These are phyloP conservation scores for Oleoguttula mirabilis DNA, from an alignment of 495 filamentous ascomycete genomes.

Conservation along the genomic window DNA sequence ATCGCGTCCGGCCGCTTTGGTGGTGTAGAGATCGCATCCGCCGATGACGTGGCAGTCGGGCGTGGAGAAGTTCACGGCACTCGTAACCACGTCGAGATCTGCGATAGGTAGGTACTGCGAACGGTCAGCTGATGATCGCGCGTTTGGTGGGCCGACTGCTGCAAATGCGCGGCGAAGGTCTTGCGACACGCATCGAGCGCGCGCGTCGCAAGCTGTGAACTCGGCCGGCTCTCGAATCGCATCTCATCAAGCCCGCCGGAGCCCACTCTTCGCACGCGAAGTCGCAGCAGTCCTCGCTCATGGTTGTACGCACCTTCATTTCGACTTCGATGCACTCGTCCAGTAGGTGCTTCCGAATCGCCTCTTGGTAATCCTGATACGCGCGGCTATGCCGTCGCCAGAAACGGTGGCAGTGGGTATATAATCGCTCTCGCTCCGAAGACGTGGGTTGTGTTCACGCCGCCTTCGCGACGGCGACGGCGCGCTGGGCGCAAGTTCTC, in stretches of 20 bases:
- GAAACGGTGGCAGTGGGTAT: too few species aligned
- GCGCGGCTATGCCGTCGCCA: too few species aligned
- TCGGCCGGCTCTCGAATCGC: constrained; percentile 6
- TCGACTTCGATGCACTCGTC: too few species aligned
- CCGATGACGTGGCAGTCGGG: constrained; percentile 79
- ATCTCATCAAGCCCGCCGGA: constrained; percentile 6
- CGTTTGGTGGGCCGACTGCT: not conserved
- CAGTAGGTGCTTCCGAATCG: too few species aligned
- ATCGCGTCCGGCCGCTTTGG: constrained; percentile 84
- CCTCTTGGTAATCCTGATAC: too few species aligned
- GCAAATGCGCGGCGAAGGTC: not conserved
- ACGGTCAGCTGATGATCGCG: not conserved
- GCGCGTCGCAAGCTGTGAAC: not conserved
- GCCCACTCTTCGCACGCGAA: not conserved
- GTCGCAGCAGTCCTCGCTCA: too few species aligned
- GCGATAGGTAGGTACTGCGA: constrained; percentile 70
- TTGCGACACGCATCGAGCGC: not conserved
- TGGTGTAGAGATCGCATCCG: constrained; percentile 91
- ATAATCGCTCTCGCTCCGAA: too few species aligned
- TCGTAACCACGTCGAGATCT: constrained; percentile 76
- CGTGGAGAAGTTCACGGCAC: constrained; percentile 87
- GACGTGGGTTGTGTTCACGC: too few species aligned
- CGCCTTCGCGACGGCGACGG: too few species aligned
- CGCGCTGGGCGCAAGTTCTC: too few species aligned
- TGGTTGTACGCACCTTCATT: constrained; percentile 25